Conservation (phyloP, 139 green algal genomes). For the Chlorella sp. region DNA sequence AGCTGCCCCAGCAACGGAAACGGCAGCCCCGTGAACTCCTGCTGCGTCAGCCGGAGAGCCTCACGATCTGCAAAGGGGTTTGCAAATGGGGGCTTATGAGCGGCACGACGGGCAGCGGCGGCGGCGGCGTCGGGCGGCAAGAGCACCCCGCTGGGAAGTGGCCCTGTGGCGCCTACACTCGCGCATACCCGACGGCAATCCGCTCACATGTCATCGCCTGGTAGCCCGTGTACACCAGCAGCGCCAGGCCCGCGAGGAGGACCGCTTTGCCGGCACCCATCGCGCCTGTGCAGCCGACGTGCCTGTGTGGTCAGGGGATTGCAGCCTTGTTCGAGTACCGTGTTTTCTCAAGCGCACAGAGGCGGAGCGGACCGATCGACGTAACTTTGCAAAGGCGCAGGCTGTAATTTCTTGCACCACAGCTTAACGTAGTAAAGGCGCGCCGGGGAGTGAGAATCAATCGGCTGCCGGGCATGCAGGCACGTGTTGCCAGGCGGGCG, state of each 20-base stretch:
- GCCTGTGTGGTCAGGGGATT: not conserved
- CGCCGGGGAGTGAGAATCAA: too few species aligned
- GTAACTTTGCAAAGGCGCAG: not conserved
- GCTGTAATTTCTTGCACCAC: too few species aligned
- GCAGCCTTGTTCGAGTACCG: not conserved
- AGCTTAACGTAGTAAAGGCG: too few species aligned
- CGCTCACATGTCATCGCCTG: constrained; percentile 38
- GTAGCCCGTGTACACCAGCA: constrained; percentile 30
- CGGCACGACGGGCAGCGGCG: not conserved
- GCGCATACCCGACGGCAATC: too few species aligned
- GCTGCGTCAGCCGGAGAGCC: constrained; percentile 28
- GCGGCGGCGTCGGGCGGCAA: not conserved
- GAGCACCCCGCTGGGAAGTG: too few species aligned
- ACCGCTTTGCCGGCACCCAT: constrained; percentile 22
- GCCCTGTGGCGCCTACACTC: not conserved
- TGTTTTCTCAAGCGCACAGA: not conserved
- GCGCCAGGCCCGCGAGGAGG: not conserved
- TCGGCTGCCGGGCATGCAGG: too few species aligned
- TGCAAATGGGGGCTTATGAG: not conserved
- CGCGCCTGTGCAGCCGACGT: not conserved
- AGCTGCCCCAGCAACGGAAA: constrained; percentile 26
- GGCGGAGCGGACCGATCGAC: too few species aligned
- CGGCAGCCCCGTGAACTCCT: constrained; percentile 38
- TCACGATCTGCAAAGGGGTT: constrained; percentile 32
- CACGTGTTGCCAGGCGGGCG: too few species aligned